Conservation (phyloP, 108 stramenopile genomes). For the Fragilariopsis cylindrus region DNA sequence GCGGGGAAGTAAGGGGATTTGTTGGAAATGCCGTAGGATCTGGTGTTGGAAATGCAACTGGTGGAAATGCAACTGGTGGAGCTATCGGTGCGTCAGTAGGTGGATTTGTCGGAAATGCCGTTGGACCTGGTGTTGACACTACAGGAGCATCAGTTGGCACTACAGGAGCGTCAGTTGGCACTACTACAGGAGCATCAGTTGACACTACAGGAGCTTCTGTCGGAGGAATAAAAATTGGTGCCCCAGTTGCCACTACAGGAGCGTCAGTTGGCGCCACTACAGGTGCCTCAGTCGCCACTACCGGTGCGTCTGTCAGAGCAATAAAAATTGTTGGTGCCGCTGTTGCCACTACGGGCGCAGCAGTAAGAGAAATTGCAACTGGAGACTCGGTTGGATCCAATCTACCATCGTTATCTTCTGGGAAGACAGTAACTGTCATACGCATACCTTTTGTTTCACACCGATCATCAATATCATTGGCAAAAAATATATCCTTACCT, state of each 20-base stretch:
- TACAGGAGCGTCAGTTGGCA: background rate
- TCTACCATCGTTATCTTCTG: background rate
- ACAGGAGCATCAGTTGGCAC: constrained; percentile 4
- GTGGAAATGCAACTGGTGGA: background rate
- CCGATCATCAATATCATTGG: constrained; percentile 3
- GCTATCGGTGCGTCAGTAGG: background rate
- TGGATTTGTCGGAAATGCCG: background rate
- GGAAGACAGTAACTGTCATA: constrained; percentile 6
- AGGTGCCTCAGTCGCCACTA: background rate
- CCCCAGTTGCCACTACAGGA: background rate
- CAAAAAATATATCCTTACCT: constrained; percentile 12
- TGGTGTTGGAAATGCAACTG: background rate
- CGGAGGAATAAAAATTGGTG: background rate
- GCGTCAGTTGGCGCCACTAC: background rate
- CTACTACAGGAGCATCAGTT: background rate
- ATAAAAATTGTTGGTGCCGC: background rate
- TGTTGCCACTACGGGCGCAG: background rate
- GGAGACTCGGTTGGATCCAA: background rate
- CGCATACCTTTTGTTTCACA: constrained; percentile 9
- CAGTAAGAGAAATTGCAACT: background rate
- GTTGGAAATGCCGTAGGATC: background rate
- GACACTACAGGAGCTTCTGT: background rate
- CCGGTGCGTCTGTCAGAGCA: background rate
- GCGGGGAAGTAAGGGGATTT: background rate
- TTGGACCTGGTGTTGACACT: background rate